Conservation (phyloP, 805 yeast genomes). For the Candida silvicultrix region DNA sequence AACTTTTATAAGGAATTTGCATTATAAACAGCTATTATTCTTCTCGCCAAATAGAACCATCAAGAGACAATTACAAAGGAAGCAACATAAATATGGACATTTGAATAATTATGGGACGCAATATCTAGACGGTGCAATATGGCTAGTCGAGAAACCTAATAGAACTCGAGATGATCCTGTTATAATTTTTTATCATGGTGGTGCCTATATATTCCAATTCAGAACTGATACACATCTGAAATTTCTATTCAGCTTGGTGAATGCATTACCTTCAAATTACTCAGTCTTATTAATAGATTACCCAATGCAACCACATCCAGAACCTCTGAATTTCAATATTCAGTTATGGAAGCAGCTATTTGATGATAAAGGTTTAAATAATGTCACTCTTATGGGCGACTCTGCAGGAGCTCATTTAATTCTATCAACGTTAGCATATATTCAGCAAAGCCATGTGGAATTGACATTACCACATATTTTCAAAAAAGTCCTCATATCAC, state of each 20-base stretch:
- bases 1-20: not conserved
- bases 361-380: not conserved
- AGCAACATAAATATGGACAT: not conserved
- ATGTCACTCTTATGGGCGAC: conserved; percentile 2
- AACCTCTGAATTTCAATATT: not conserved
- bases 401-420: conserved; percentile 3
- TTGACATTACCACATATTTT: not conserved
- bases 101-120: not conserved
- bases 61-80: not conserved
- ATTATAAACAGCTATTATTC: not conserved
- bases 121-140: not conserved
- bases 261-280: not conserved
- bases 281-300: conserved; percentile 2
- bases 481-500: conserved; percentile 1
- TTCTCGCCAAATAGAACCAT: conserved; percentile 1
- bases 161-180: not conserved
- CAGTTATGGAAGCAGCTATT: not conserved
- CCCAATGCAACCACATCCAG: not conserved
- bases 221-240: not conserved
- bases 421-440: not conserved
- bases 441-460: not conserved
- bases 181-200: conserved; percentile 2
- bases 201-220: conserved; percentile 1
- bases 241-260: not conserved
- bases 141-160: not conserved